Evolutionary conservation across 805 yeast species (phyloP), one percentile per base, ranked within the genome.

Genomic region (Lipomyces yamanashiensis): DNA sequence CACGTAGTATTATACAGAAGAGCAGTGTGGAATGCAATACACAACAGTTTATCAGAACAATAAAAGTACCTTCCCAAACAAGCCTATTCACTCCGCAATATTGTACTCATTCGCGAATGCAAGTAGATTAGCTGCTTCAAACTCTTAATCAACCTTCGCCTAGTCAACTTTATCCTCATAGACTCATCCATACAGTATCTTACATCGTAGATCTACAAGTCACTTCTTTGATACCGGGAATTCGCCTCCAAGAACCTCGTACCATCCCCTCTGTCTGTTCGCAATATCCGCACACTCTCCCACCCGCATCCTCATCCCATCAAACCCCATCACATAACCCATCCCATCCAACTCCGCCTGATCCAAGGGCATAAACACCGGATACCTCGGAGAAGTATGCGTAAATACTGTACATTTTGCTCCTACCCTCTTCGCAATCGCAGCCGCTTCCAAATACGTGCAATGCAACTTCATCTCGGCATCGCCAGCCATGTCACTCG

Each of bases 301-400:
- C 7, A 34, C 47, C 4, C 47, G 52, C n/a, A 55, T 33, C 13
- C 59, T 36, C 59, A 55, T 44, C 28, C 59, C 59, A 34, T 55
- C 59, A 21, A 47, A 37, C 33, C 39, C 59, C 40, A 47, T 17
- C 15, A 55, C 43, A 19, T 9, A 39, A 6, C 21, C 44, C 28
- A 13, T 21, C 4, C 50, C 23, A n/a, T n/a, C 21, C 23, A 6
- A 5, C 7, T 34, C 48, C 17, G 13, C 36, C 21, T 47, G 21
- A 13, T 53, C 36, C 6, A 17, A 12, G 28, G 55, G 49, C 49
- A 49, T 48, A 17, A 58, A 15, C 10, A 54, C 82, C 2, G 89
- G 88, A 72, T 90, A 95, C 67, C 99, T 81, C 67, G 95, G 96
- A 63, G 96, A 89, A 77, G 95, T 91, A 77, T 95, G 99, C 0